Evolutionary conservation across 805 yeast species (phyloP).

Genomic region (Ogataea trehalophila): DNA sequence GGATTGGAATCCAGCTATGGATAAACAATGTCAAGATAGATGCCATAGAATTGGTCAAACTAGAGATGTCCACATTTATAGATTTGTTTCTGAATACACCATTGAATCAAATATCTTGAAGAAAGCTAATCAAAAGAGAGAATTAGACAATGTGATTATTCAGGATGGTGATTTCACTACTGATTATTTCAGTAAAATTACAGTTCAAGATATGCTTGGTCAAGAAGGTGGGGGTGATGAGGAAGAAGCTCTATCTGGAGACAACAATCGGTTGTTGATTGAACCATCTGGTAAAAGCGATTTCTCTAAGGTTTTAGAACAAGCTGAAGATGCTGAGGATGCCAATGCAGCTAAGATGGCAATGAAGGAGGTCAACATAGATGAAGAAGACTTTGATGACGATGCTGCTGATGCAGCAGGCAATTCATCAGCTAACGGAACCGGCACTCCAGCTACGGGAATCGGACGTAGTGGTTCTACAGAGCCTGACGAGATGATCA

Average conservation of each 20-base stretch:
- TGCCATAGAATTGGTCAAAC: conserved; percentile 99
- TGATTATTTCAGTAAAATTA: conserved; percentile 84
- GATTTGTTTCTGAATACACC: conserved; percentile 93
- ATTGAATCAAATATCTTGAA: conserved; percentile 91
- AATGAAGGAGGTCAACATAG: conserved; percentile 77
- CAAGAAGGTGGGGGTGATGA: conserved; percentile 37
- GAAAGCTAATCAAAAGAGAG: conserved; percentile 92
- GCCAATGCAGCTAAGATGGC: conserved; percentile 87
- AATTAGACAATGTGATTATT: conserved; percentile 88
- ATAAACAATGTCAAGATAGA: conserved; percentile 97
- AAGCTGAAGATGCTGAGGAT: conserved; percentile 94
- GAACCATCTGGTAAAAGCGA: conserved; percentile 23
- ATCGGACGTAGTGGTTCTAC: conserved; percentile 23
- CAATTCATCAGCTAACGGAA: no score
- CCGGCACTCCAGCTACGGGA: no score
- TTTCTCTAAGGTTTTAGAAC: conserved; percentile 53
- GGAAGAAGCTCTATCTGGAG: conserved; percentile 14
- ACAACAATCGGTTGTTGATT: conserved; percentile 21
- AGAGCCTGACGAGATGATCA: conserved; percentile 25
- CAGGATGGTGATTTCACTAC: conserved; percentile 99
- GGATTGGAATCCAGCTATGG: conserved; percentile 99
- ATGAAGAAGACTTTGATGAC: conserved; percentile 80
- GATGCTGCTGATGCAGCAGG: conserved; percentile 1
- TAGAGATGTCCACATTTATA: conserved; percentile 93
- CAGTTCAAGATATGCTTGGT: conserved; percentile 81